A percentile compares a stretch with the other conserved stretches of the same genome.
Evolutionary conservation across 2,329 filamentous ascomycete species (phyloP).

Genomic region (Neodidymelliopsis sp.): DNA sequence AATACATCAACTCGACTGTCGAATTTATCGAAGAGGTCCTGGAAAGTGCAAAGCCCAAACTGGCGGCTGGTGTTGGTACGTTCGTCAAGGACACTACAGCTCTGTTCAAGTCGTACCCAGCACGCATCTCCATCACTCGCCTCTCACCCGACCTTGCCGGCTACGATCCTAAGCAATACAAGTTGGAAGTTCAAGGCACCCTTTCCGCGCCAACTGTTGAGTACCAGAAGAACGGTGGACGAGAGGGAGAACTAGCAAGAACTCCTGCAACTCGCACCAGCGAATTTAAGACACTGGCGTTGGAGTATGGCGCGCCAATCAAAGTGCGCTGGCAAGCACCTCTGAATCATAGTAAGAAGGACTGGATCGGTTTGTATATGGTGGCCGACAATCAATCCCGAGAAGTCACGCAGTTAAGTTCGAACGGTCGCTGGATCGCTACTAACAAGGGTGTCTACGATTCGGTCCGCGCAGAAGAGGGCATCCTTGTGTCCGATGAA

Average conservation of each 20-base stretch:
- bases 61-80: constrained; percentile 84
- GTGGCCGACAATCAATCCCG: constrained; percentile 91
- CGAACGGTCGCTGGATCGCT: constrained; percentile 87
- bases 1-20: constrained; percentile 82
- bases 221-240: constrained; percentile 70
- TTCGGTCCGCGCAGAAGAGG: constrained; percentile 74
- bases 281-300: constrained; percentile 75
- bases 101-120: constrained; percentile 88
- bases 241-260: constrained; percentile 75
- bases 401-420: constrained; percentile 82
- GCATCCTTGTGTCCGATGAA: constrained; percentile 75
- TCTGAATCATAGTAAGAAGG: constrained; percentile 82
- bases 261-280: constrained; percentile 67
- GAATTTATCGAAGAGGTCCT: constrained; percentile 92
- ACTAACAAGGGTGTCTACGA: constrained; percentile 81
- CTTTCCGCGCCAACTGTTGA: constrained; percentile 56
- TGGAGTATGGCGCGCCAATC: constrained; percentile 91
- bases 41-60: constrained; percentile 82
- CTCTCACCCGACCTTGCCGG: constrained; percentile 82
- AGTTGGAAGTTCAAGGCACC: constrained; percentile 75
- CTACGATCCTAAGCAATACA: constrained; percentile 80
- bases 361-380: constrained; percentile 97
- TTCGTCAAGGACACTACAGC: constrained; percentile 88
- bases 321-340: constrained; percentile 91
- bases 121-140: constrained; percentile 81